Conservation (phyloP, 2,329 filamentous ascomycete genomes). For the Trichoderma sp. region DNA sequence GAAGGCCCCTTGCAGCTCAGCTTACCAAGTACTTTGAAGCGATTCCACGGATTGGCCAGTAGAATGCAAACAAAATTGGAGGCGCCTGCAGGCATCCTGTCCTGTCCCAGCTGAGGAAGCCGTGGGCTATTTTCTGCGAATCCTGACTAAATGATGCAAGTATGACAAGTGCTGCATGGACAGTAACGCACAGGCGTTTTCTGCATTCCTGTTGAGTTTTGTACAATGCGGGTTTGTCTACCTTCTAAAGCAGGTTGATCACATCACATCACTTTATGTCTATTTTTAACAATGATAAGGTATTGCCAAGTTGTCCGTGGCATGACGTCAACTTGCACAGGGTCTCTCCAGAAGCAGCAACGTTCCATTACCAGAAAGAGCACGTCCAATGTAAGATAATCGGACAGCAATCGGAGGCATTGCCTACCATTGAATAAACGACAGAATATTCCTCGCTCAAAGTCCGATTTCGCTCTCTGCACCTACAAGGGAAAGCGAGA, state of each 20-base stretch:
- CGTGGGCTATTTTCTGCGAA: background rate
- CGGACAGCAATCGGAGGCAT: background rate
- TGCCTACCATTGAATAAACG: background rate
- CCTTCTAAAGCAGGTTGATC: background rate
- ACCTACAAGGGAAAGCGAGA: background rate
- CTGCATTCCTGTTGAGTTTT: background rate
- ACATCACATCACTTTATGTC: background rate
- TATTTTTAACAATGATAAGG: background rate
- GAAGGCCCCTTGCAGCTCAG: conserved; percentile 14
- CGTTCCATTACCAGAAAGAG: background rate
- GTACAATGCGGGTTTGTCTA: background rate
- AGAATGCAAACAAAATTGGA: background rate
- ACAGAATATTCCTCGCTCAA: background rate
- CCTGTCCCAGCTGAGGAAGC: background rate
- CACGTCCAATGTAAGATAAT: background rate
- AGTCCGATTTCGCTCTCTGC: background rate
- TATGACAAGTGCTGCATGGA: background rate
- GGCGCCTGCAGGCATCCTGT: background rate
- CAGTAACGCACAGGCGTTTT: background rate
- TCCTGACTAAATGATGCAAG: background rate
- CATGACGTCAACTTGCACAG: background rate
- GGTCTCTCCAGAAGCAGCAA: background rate
- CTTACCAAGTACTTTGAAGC: background rate
- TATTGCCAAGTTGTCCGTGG: background rate
- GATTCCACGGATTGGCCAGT: background rate